Evolutionary conservation across 495 filamentous ascomycete genomes (phyloP), one percentile per base, ranked within the genome.

Genomic region (Penicillium coffeae): DNA sequence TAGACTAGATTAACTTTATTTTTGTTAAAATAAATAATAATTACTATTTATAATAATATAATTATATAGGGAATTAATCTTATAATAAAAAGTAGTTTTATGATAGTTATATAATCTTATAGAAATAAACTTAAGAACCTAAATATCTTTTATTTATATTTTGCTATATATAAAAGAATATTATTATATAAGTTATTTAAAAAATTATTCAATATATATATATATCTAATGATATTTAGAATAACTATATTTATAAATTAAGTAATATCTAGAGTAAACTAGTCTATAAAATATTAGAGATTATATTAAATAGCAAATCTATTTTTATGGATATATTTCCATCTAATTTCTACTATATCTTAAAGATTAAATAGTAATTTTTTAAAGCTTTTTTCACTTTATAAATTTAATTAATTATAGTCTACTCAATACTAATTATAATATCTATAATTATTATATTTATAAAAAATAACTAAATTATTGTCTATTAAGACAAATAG

Each of bases 401-500:
- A 43, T 19, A 10, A 25, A 43, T 13, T 25, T n/a, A 8, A 43
- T 25, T 14, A 43, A 43, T 25, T 25, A 16, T 19, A 27, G 21
- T 13, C 14, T 22, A 13, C 30, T 25, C 10, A 43, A 43, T 13
- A 25, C 40, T 43, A 25, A 43, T n/a, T 43, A 43, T 25, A 43
- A 43, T 37, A 37, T n/a, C 18, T 37, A 14, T 3, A 6, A 37
- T 14, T 14, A 37, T 37, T 6, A 14, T 37, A 37, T n/a, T n/a
- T 37, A 5, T 37, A 37, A 37, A n/a, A 37, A 14, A 5, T n/a
- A 5, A 6, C 5, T 5, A 37, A 37, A n/a, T n/a, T n/a, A 37
- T 5, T 14, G 35, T 6, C 35, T 37, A 37, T 37, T 14, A 37
- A 37, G 18, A 37, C n/a, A 15, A 5, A 14, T 37, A n/a, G n/a